Base-by-base conservation (phyloP, 768 basidiomycete species). In the Pulveroboletus ravenelii region DNA sequence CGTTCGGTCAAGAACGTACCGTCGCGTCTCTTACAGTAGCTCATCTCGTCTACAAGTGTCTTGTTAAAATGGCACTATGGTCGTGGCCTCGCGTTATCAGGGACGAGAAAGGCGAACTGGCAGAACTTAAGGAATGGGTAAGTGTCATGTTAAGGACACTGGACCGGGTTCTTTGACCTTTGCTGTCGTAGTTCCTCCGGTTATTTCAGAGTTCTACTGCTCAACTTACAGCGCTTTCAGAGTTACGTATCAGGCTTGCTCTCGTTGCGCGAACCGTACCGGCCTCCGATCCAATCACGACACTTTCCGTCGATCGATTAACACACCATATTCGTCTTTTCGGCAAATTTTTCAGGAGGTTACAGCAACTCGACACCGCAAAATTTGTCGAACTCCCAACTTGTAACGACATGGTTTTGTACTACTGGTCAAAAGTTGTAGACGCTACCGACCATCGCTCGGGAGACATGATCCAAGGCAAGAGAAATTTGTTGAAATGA, bases 351-450 rank as follows among this genome's bases (percentile, higher is more conserved):
- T 92, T 90, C 72, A 76, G 87, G 41, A 76, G 85, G 30, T 60
- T 91, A 56, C 85, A 90, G 54, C 82, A 86, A 59, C 73, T 85
- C 17, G 74, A 78, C 10, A 58, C 71, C 17, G 50, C 72, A 36
- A 79, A 79, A 17, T 92, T 93, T 61, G 77, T 84, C 6, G 65
- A 70, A 36, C 68, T 91, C 20, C 83, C 87, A 2, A 66, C 71
- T 39, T 88, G 83, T 58, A 77, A 75, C 29, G 81, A 85, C 47
- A 63, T 90, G 23, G 78, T 93, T 44, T 71, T 89, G 27, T 91
- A 81, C 58, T 91, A 90, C 62, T 93, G 90, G 90, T 78, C 76
- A 29, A 82, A 87, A 61, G 82, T 93, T 18, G 80, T 84, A 9
- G 77, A 83, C 51, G 85, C 89, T n/a, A 80, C 85, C 14, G 66